Percentiles rank a stretch among this genome's conserved stretches.
Evolutionary conservation across 129 eudicot genomes (phyloP).

Genomic region (Arctium lappa): DNA sequence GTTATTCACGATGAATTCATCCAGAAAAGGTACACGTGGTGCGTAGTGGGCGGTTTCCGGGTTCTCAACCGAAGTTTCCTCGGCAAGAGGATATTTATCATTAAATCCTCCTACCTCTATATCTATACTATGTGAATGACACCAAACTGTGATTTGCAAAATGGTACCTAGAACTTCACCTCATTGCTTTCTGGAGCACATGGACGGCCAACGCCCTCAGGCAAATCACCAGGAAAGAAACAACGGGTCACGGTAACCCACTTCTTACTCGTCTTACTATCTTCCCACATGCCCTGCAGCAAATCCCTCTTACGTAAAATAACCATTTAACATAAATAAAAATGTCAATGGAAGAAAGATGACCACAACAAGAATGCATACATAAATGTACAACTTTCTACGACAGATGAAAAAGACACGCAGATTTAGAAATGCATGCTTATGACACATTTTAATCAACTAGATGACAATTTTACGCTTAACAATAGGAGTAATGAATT

Average conservation of each 20-base stretch:
- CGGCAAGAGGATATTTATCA: not conserved
- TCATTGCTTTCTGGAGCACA: constrained; percentile 83
- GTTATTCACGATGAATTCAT: not conserved
- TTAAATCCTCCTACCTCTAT: not conserved
- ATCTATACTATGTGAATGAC: not conserved
- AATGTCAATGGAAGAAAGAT: not conserved
- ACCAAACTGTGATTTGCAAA: not conserved
- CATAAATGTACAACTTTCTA: not conserved
- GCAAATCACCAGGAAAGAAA: constrained; percentile 89
- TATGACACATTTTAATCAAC: not conserved
- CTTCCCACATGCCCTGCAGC: constrained; percentile 97
- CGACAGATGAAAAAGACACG: not conserved
- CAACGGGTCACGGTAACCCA: constrained; percentile 71
- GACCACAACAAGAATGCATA: not conserved
- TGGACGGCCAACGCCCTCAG: constrained; percentile 90
- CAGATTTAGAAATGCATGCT: not conserved
- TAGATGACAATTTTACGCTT: constrained; percentile 44
- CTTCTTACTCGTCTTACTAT: constrained; percentile 52
- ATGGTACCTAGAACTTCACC: constrained; percentile 39
- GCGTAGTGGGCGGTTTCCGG: not conserved
- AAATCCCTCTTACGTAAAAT: constrained; percentile 11
- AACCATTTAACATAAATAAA: not conserved
- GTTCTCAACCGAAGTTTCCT: not conserved
- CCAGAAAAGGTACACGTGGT: not conserved
- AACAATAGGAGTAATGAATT: not conserved